A percentile compares a stretch with the other conserved stretches of the same genome.
Evolutionary conservation across 108 stramenopile genomes (phyloP).

Genomic region (Aurantiochytrium sp.): DNA sequence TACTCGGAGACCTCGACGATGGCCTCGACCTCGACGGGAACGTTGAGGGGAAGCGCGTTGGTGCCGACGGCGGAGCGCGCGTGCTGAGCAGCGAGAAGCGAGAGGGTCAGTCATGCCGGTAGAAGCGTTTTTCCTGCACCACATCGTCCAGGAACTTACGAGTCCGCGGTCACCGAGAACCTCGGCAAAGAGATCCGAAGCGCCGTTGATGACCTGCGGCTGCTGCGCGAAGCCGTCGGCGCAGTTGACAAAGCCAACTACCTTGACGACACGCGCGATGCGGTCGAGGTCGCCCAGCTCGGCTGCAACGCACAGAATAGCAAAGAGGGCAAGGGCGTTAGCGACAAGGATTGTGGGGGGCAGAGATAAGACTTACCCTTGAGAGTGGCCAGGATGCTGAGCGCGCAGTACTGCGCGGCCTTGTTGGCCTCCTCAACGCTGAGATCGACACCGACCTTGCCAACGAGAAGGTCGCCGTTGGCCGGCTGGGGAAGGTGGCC

Average conservation of each 20-base stretch:
- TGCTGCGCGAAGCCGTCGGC: conserved; percentile 60
- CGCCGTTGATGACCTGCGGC: conserved; percentile 69
- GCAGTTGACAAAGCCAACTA: conserved; percentile 69
- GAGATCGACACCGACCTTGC: conserved; percentile 67
- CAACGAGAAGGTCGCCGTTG: conserved; percentile 60
- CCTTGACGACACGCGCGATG: conserved; percentile 57
- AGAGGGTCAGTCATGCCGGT: neutral
- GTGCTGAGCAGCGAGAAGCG: conserved; percentile 29
- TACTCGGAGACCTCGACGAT: conserved; percentile 58
- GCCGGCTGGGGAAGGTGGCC: conserved; percentile 73
- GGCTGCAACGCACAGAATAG: too few species aligned
- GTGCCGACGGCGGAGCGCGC: conserved; percentile 64
- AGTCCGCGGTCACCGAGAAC: conserved; percentile 66
- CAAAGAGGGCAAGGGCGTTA: too few species aligned
- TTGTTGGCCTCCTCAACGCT: conserved; percentile 74
- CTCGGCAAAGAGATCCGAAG: conserved; percentile 60
- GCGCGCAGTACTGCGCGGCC: conserved; percentile 72
- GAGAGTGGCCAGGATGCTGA: conserved; percentile 77
- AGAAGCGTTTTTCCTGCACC: neutral
- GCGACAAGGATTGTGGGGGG: neutral
- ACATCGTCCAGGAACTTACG: neutral
- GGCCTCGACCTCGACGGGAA: conserved; percentile 67
- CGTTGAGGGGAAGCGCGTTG: conserved; percentile 63
- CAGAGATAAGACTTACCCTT: conserved; percentile 56
- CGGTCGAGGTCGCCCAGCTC: conserved; percentile 61